Conservation (phyloP, 257 asterid species). For the Marsdenia floribunda region DNA sequence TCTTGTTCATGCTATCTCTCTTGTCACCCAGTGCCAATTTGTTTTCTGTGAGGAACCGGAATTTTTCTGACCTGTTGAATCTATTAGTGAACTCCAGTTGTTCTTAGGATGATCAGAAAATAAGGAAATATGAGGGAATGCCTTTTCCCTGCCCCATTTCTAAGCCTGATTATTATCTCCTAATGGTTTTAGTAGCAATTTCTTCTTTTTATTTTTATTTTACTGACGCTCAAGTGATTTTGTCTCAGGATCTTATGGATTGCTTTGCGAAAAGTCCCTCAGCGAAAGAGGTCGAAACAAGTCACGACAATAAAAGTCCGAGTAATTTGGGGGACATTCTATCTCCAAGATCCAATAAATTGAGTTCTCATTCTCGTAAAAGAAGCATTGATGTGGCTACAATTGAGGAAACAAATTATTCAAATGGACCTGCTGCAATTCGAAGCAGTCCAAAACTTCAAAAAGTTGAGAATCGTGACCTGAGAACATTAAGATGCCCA, state of each 20-base stretch:
- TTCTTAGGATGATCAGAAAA: background rate
- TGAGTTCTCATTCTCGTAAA: slow-evolving; percentile 40
- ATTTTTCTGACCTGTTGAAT: background rate
- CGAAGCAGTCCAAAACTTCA: slow-evolving; percentile 59
- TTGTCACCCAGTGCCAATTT: background rate
- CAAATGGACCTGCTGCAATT: slow-evolving; percentile 23
- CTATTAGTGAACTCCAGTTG: background rate
- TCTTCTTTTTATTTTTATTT: slow-evolving; percentile 10
- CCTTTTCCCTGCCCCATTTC: background rate
- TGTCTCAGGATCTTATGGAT: slow-evolving; percentile 43
- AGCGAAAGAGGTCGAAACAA: slow-evolving; percentile 27
- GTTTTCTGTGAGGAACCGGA: background rate
- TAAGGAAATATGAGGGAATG: background rate
- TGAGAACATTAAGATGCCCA: slow-evolving; percentile 24
- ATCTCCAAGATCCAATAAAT: slow-evolving; percentile 36
- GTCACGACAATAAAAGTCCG: background rate
- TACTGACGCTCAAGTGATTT: slow-evolving; percentile 16
- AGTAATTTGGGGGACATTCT: slow-evolving; percentile 16
- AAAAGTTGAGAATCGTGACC: slow-evolving; percentile 37
- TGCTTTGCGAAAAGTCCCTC: slow-evolving; percentile 35
- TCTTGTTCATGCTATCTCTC: background rate
- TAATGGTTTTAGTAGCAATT: background rate
- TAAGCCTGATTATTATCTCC: background rate
- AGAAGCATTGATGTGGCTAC: slow-evolving; percentile 40
- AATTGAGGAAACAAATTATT: slow-evolving; percentile 38